Evolutionary conservation across 2,329 filamentous ascomycete genomes (phyloP).

Genomic region (Penicillium sclerotigenum): DNA sequence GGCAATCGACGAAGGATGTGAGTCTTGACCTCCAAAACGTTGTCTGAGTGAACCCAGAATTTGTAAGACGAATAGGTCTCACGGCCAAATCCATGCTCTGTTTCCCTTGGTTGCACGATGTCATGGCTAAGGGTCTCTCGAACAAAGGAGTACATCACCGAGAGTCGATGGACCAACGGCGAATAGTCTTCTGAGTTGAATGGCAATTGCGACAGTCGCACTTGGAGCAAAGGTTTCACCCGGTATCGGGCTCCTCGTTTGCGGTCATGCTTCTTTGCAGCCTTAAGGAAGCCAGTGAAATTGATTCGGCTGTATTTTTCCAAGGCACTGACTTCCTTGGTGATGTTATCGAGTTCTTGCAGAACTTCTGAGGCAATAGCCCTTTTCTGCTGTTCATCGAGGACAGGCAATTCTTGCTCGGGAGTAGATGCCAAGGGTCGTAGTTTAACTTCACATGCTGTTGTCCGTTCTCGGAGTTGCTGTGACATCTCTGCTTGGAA

Average conservation of each 20-base stretch:
- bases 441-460: conserved; percentile 64
- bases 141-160: conserved; percentile 92
- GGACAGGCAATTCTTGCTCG: conserved; percentile 33
- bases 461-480: conserved; percentile 75
- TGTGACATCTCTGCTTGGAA: conserved; percentile 84
- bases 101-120: conserved; percentile 52
- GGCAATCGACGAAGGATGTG: conserved; percentile 87
- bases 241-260: conserved; percentile 83
- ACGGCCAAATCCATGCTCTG: conserved; percentile 48
- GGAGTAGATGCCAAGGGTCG: conserved; percentile 53
- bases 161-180: conserved; percentile 80
- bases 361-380: conserved; percentile 67
- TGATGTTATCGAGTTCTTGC: conserved; percentile 78
- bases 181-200: conserved; percentile 96
- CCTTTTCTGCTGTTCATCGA: conserved; percentile 44
- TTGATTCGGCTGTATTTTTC: conserved; percentile 96
- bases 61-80: conserved; percentile 83
- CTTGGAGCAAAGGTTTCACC: conserved; percentile 86
- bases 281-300: conserved; percentile 96
- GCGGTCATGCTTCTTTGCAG: conserved; percentile 97
- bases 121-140: conserved; percentile 65
- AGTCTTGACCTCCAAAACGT: conserved; percentile 95
- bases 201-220: conserved; percentile 79
- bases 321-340: conserved; percentile 84
- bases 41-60: conserved; percentile 96